These are phyloP conservation scores for Chamaecrista fasciculata DNA, from an alignment of 306 rosid genomes.

Conservation along the genomic window DNA sequence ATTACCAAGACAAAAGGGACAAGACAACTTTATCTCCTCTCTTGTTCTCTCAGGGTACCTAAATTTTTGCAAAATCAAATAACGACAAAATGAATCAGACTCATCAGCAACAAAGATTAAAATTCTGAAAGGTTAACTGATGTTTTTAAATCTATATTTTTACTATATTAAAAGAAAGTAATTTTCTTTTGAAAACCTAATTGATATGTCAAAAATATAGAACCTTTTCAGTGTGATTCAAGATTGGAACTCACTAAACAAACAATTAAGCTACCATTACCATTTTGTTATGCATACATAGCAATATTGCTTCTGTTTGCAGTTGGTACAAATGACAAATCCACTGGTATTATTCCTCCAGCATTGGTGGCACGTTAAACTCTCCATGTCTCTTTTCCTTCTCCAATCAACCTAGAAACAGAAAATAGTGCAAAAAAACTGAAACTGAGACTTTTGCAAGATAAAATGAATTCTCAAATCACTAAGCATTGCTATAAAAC, in stretches of 20 bases:
- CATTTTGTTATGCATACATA: constrained; percentile 59
- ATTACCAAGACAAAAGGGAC: constrained; percentile 56
- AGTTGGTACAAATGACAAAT: constrained; percentile 43
- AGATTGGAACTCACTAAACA: neutral
- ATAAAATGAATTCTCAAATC: constrained; percentile 2
- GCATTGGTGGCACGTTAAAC: constrained; percentile 63
- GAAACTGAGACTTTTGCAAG: constrained; percentile 4
- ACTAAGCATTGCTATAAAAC: constrained; percentile 12
- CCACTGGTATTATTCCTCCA: constrained; percentile 38
- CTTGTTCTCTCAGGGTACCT: constrained; percentile 62
- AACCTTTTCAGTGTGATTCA: constrained; percentile 8
- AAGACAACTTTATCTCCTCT: constrained; percentile 45
- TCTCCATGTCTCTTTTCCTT: constrained; percentile 27
- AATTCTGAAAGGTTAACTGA: constrained; percentile 18
- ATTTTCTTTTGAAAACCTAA: neutral
- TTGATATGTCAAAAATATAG: constrained; percentile 11
- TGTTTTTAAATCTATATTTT: constrained; percentile 10
- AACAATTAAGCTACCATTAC: constrained; percentile 33
- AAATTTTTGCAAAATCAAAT: constrained; percentile 22
- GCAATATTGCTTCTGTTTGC: constrained; percentile 62
- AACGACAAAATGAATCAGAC: constrained; percentile 27
- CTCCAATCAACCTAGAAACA: constrained; percentile 41
- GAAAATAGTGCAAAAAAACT: constrained; percentile 18
- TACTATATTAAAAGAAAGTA: neutral
- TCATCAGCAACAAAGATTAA: constrained; percentile 7